phyloP scores from a whole-genome alignment of 176 grass and related monocot genomes.

The Carex myosuroides region DNA sequence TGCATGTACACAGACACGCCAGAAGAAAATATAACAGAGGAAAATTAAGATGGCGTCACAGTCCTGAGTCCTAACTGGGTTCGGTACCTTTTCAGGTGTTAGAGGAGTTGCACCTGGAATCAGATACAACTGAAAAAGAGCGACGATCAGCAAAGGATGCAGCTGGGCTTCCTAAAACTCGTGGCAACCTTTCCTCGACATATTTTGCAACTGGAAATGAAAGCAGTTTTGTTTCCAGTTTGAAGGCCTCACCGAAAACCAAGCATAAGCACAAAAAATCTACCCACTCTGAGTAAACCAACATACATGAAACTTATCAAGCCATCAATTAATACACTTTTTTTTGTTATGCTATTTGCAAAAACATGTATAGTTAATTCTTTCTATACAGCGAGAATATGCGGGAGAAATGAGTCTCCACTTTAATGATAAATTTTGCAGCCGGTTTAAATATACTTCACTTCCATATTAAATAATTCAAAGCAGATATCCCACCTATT shows the following conservation, averaged over 20 bases:
- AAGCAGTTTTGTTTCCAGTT: conserved; percentile 2
- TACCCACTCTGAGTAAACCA: not conserved
- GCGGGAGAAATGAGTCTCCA: not conserved
- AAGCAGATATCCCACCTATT: not conserved
- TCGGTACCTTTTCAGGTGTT: conserved; percentile 50
- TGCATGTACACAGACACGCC: not conserved
- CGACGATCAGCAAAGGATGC: conserved; percentile 33
- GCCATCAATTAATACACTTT: not conserved
- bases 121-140: conserved; percentile 68
- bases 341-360: not conserved
- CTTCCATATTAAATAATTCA: not conserved
- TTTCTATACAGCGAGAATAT: conserved; percentile 2
- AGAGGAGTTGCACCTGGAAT: conserved; percentile 70
- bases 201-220: conserved; percentile 15
- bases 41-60: not conserved
- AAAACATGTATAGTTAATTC: conserved; percentile 15
- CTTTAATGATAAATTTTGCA: not conserved
- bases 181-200: conserved; percentile 12
- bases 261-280: conserved; percentile 16
- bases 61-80: not conserved
- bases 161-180: conserved; percentile 43
- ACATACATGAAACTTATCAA: not conserved
- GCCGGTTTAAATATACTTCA: not conserved
- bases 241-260: conserved; percentile 12
- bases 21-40: not conserved